phyloP scores from a whole-genome alignment of 306 rosid species.

The Trichosanthes cucumerina region DNA sequence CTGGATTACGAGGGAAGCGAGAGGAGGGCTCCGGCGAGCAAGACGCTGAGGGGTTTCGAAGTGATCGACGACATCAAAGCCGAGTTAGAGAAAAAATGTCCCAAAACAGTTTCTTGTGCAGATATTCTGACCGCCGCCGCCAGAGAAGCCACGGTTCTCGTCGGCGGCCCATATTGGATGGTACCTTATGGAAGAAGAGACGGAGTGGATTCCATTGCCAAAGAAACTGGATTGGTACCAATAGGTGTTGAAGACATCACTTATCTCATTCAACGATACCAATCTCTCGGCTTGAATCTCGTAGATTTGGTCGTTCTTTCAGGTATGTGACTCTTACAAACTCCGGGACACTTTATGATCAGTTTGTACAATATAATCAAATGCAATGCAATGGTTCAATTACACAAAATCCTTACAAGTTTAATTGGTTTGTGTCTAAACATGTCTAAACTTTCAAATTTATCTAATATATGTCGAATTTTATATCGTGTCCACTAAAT shows the following conservation, averaged over 20 bases:
- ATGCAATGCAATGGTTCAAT: too few relatives aligned
- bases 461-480: too few relatives aligned
- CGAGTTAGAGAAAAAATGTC: conserved; percentile 55
- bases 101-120: conserved; percentile 62
- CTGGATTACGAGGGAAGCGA: conserved; percentile 69
- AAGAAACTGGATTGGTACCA: conserved; percentile 53
- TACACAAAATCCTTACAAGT: too few relatives aligned
- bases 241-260: conserved; percentile 59
- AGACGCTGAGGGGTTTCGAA: conserved; percentile 70
- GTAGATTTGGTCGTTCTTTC: conserved; percentile 69
- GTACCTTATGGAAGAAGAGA: conserved; percentile 70
- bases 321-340: conserved; percentile 19
- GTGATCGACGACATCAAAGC: conserved; percentile 70
- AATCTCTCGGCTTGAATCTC: conserved; percentile 51
- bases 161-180: conserved; percentile 69
- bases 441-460: too few relatives aligned
- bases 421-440: too few relatives aligned
- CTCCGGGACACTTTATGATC: too few relatives aligned
- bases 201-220: conserved; percentile 36
- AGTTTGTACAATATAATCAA: too few relatives aligned
- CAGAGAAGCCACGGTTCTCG: conserved; percentile 56
- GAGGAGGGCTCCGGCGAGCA: conserved; percentile 49
- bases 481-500: too few relatives aligned
- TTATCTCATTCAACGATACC: conserved; percentile 41
- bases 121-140: conserved; percentile 55